Percentiles rank a stretch among this genome's conserved stretches.
Evolutionary conservation across 306 rosid species (phyloP).

Genomic region (Dalbergia cochinchinensis): DNA sequence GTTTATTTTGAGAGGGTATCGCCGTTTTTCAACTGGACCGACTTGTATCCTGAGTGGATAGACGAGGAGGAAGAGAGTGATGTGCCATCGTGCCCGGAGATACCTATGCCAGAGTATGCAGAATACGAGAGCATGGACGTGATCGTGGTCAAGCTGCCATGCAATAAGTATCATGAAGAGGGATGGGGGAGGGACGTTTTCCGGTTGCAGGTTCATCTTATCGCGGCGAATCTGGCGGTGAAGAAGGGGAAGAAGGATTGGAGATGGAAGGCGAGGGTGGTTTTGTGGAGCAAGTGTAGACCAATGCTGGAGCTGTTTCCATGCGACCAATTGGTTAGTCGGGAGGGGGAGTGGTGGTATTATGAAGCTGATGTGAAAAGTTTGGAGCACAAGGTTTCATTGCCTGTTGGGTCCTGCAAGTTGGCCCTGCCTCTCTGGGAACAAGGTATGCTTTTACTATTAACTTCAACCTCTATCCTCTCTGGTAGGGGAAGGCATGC

Average conservation of each 20-base stretch:
- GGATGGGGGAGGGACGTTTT: conserved; percentile 77
- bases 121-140: conserved; percentile 60
- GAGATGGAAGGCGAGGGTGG: conserved; percentile 62
- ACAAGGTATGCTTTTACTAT: conserved; percentile 61
- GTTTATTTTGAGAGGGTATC: conserved; percentile 66
- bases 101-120: conserved; percentile 72
- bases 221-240: conserved; percentile 67
- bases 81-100: conserved; percentile 75
- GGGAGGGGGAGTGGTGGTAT: conserved; percentile 82
- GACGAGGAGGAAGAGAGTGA: conserved; percentile 87
- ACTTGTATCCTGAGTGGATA: conserved; percentile 86
- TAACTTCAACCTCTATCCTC: neutral
- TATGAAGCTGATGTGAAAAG: conserved; percentile 56
- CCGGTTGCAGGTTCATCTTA: conserved; percentile 74
- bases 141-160: conserved; percentile 77
- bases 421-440: conserved; percentile 84
- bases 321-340: conserved; percentile 63
- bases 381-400: conserved; percentile 66
- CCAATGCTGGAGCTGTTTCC: conserved; percentile 85
- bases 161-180: conserved; percentile 59
- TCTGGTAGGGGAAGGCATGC: neutral
- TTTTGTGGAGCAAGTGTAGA: conserved; percentile 69
- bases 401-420: conserved; percentile 84
- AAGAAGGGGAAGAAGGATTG: conserved; percentile 66
- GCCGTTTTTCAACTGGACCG: conserved; percentile 69